Base-by-base conservation (phyloP, 202 grass and related monocot genomes). In the Hordeum pubiflorum region DNA sequence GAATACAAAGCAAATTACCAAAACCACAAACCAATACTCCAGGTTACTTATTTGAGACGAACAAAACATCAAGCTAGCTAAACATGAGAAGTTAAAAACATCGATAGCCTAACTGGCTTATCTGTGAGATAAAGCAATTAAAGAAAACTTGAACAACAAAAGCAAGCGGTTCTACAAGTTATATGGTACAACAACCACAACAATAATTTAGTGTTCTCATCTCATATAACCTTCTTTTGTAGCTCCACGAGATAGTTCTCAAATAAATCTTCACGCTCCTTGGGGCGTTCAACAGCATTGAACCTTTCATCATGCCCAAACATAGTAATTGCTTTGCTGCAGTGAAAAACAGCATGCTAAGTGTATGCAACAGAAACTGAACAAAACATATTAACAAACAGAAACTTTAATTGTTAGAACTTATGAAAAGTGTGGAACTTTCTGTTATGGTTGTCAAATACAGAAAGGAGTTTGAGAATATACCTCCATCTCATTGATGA, bases 221-320 rank as follows among this genome's bases (percentile, higher is more conserved):
- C 48, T 41, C 23, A 79, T 32, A 69, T 37, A 79, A 99, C 96
- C 96, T 99, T 93, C 71, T 99, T 99, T 62, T 99, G 96, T 37
- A 99, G 92, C 46, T 99, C 92, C 29, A 84, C 80, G n/a, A 96
- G 48, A 90, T 99, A 99, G 67, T 75, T 91, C 80, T 99, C 96
- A 87, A 91, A 99, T 63, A 99, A 83, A 85, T 99, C 92, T 85
- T 99, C 96, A 63, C 92, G 92, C 14, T 99, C 96, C 87, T 89
- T 95, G 43, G 87, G 23, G 33, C 92, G 92, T 12, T 99, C 96
- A 77, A 99, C 85, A 43, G 92, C 90, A 89, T 41, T 88, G 60
- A 99, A 99, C 69, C 96, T 84, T 81, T 91, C 89, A 87, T 95
- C 96, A 27, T 84, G 83, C 75, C 95, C 92, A 87, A 99, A 93